Percentiles rank a stretch among this genome's conserved stretches.
Conservation (phyloP, 2,329 filamentous ascomycete species). For the Epichloe brachyelytri region DNA sequence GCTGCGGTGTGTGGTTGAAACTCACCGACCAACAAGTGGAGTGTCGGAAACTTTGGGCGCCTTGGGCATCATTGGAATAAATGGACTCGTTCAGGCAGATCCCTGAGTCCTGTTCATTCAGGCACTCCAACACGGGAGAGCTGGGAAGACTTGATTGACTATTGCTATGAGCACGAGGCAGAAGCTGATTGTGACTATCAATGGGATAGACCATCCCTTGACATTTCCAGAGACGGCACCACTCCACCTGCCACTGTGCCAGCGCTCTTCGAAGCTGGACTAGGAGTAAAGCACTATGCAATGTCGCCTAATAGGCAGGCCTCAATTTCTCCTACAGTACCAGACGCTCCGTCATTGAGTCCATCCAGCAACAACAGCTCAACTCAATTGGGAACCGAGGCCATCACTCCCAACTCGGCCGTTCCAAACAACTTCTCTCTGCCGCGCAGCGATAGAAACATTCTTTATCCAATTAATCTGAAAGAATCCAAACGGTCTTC, state of each 20-base stretch:
- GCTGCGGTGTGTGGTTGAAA: slow-evolving; percentile 31
- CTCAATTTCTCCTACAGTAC: slow-evolving; percentile 14
- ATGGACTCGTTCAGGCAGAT: neutral
- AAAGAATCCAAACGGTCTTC: slow-evolving; percentile 30
- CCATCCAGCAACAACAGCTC: slow-evolving; percentile 28
- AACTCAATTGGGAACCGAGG: slow-evolving; percentile 29
- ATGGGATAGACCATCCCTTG: slow-evolving; percentile 47
- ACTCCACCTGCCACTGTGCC: slow-evolving; percentile 13
- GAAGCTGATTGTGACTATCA: slow-evolving; percentile 55
- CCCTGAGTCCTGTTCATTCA: slow-evolving; percentile 15
- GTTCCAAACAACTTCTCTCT: slow-evolving; percentile 40
- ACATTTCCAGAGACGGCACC: slow-evolving; percentile 18
- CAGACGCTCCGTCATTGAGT: slow-evolving; percentile 36
- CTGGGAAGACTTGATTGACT: slow-evolving; percentile 60
- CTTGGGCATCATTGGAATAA: slow-evolving; percentile 25
- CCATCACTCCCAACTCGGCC: slow-evolving; percentile 27
- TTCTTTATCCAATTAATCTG: slow-evolving; percentile 13
- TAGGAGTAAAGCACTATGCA: slow-evolving; percentile 8
- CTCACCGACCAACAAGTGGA: slow-evolving; percentile 31
- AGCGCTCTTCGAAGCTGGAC: slow-evolving; percentile 14
- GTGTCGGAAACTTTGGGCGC: slow-evolving; percentile 40
- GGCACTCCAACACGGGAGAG: slow-evolving; percentile 24
- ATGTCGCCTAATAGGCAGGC: slow-evolving; percentile 11
- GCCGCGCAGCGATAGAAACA: slow-evolving; percentile 27
- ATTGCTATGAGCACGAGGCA: slow-evolving; percentile 55